Percentiles rank a stretch among this genome's conserved stretches.
These are phyloP conservation scores for Oryza nivara DNA, from an alignment of 176 grass and related monocot genomes.

Conservation along the genomic window DNA sequence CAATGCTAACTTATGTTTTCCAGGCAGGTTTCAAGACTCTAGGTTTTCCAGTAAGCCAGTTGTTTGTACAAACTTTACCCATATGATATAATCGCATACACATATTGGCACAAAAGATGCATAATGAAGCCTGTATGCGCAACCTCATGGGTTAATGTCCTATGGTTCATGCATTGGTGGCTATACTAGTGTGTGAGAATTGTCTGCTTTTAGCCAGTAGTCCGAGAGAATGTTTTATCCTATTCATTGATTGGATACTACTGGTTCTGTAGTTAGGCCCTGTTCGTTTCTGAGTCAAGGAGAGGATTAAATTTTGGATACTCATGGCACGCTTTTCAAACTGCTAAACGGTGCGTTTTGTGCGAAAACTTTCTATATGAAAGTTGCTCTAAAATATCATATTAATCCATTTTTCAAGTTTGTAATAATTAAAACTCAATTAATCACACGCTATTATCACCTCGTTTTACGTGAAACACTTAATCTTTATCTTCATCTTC, in stretches of 20 bases:
- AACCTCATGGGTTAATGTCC: constrained; percentile 3
- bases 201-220: neutral
- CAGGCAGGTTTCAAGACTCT: neutral
- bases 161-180: neutral
- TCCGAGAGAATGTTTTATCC: neutral
- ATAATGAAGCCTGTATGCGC: neutral
- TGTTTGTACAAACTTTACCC: neutral
- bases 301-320: too few species aligned
- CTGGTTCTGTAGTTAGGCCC: neutral
- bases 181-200: neutral
- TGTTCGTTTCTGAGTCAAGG: too few species aligned
- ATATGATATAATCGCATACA: neutral
- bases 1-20: neutral
- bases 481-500: too few species aligned
- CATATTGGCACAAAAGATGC: constrained; percentile 10
- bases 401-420: too few species aligned
- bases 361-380: too few species aligned
- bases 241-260: constrained; percentile 3
- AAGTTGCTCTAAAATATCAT: too few species aligned
- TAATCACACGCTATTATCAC: too few species aligned
- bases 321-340: too few species aligned
- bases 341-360: too few species aligned
- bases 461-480: too few species aligned
- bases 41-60: neutral
- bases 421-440: too few species aligned